These are phyloP conservation scores for Aspergillus eucalypticola DNA, from an alignment of 2,329 filamentous ascomycete genomes.

Conservation along the genomic window DNA sequence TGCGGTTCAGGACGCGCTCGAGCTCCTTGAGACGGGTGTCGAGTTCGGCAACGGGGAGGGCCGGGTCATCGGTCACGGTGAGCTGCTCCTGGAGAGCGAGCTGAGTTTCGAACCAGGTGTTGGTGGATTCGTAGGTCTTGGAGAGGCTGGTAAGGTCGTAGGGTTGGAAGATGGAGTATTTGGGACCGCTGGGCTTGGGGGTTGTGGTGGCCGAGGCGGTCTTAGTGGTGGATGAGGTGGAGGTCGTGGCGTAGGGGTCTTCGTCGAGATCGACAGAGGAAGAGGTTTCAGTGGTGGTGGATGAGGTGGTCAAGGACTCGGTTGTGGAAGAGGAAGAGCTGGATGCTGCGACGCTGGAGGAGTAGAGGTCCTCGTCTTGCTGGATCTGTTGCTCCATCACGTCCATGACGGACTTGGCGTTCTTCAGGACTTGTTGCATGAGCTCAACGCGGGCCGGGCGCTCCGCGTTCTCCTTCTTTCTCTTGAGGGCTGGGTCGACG, in stretches of 20 bases:
- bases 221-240: constrained; percentile 37
- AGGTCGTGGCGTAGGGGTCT: constrained; percentile 51
- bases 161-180: constrained; percentile 68
- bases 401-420: constrained; percentile 69
- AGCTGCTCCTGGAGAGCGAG: constrained; percentile 71
- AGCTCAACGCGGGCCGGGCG: constrained; percentile 69
- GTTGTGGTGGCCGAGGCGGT: constrained; percentile 37
- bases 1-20: constrained; percentile 50
- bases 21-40: constrained; percentile 69
- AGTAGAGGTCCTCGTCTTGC: constrained; percentile 63
- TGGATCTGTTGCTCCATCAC: constrained; percentile 73
- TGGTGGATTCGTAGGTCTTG: constrained; percentile 61
- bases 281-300: constrained; percentile 39
- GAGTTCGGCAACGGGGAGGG: constrained; percentile 71
- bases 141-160: constrained; percentile 70
- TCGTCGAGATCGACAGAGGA: constrained; percentile 76
- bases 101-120: constrained; percentile 74
- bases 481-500: constrained; percentile 72
- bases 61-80: constrained; percentile 69
- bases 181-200: constrained; percentile 48
- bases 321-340: constrained; percentile 42
- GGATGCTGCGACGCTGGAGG: constrained; percentile 54
- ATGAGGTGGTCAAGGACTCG: constrained; percentile 46
- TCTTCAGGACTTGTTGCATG: constrained; percentile 70
- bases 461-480: constrained; percentile 69